Evolutionary conservation across 306 rosid species (phyloP), one percentile per base, ranked within the genome.

Genomic region (Lotus japonicus): DNA sequence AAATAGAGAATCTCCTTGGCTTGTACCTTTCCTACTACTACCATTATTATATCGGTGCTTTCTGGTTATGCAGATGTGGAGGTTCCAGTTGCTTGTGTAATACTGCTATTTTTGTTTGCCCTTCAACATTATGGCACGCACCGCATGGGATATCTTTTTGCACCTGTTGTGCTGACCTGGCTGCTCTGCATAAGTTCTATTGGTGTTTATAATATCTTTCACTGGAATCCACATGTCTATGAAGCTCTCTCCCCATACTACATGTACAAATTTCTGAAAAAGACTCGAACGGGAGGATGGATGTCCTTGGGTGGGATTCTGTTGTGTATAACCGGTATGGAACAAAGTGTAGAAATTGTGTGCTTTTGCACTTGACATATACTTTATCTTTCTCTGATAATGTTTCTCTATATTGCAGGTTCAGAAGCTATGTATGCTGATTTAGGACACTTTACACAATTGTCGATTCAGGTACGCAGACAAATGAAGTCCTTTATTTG

Each of bases 391-490:
- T 79, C 55, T 80, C 70, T 72, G 16, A 84, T 73, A 36, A 50
- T 53, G 57, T 66, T 39, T 68, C 12, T 58, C 11, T 60, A 35
- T 55, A 58, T 64, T 81, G 53, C 88, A 92, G 98, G 98, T 68
- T 89, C 98, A 4, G 98, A 92, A 89, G 96, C 98, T 54, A 92
- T 92, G 98, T 92, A 75, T 78, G 98, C 98, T 69, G 95, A 92
- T 75, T 86, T 92, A 23, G 98, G 98, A 52, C 98, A 92, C 82
- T 92, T 92, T 70, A 78, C 94, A 57, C 98, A 90, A 72, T 55
- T 77, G 83, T 84, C 88, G 56, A 84, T 84, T 26, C 79, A 84
- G 88, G 88, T 84, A 75, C 66, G 59, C 50, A 49, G 15, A 35
- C 35, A 55, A 36, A 36, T 46, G 68, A 61, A 11, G 43, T 70